Percentiles rank a stretch among this genome's conserved stretches.
These are phyloP conservation scores for Pelargonium exstipulatum DNA, from an alignment of 441 rosid genomes.

Conservation along the genomic window DNA sequence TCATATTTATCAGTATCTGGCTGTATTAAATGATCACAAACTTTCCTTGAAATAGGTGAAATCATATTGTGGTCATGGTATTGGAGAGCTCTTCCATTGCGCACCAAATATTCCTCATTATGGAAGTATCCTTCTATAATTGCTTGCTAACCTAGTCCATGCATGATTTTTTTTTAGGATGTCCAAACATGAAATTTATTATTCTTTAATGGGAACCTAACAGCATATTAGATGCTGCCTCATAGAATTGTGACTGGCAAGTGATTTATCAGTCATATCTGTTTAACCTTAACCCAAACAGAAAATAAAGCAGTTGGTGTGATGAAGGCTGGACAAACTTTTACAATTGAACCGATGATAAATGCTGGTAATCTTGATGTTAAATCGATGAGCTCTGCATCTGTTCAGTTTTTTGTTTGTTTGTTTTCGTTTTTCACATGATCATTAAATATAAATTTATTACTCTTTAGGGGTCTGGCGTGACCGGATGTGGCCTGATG, in stretches of 20 bases:
- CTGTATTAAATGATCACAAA: background rate
- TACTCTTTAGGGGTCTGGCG: conserved; percentile 62
- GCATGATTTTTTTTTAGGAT: background rate
- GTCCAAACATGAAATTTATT: background rate
- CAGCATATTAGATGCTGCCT: background rate
- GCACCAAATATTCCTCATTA: conserved; percentile 98
- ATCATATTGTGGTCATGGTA: conserved; percentile 91
- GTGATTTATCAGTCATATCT: background rate
- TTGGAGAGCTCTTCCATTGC: conserved; percentile 94
- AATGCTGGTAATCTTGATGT: conserved; percentile 54
- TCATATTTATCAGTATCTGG: background rate
- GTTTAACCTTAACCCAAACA: conserved; percentile 43
- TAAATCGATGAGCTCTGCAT: background rate
- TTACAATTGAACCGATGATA: conserved; percentile 97
- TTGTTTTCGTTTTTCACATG: background rate
- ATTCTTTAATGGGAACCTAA: background rate
- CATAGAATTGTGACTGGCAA: no score
- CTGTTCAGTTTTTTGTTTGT: background rate
- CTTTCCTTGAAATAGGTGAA: conserved; percentile 52
- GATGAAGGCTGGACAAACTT: conserved; percentile 94
- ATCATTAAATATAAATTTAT: background rate
- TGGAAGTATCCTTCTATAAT: conserved; percentile 58
- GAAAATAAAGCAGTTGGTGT: conserved; percentile 96
- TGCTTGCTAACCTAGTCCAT: conserved; percentile 9
- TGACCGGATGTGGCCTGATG: conserved; percentile 94